phyloP scores from a whole-genome alignment of 306 rosid species.

The Trichosanthes truncata region DNA sequence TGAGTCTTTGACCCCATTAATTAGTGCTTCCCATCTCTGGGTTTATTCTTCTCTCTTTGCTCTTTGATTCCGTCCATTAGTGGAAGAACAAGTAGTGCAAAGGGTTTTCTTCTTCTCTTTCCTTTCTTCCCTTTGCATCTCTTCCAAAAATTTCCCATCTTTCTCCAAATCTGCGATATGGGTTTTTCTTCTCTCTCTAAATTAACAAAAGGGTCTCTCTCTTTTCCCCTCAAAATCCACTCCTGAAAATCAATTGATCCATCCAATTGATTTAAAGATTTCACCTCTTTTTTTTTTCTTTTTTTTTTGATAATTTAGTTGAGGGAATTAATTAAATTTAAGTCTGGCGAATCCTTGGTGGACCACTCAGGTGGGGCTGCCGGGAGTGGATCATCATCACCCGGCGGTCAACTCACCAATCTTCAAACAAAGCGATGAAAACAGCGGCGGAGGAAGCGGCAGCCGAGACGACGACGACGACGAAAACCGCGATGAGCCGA shows the following conservation, averaged over 20 bases:
- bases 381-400: constrained; percentile 48
- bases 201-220: not conserved
- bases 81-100: not conserved
- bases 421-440: constrained; percentile 42
- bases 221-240: not conserved
- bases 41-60: constrained; percentile 18
- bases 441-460: constrained; percentile 21
- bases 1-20: constrained; percentile 5
- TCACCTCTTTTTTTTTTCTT: not conserved
- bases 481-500: constrained; percentile 58
- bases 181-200: not conserved
- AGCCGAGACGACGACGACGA: constrained; percentile 27
- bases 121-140: not conserved
- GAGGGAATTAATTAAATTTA: not conserved
- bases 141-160: too few relatives aligned
- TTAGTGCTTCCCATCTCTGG: constrained; percentile 3
- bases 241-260: too few relatives aligned
- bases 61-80: constrained; percentile 29
- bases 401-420: constrained; percentile 36
- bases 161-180: too few relatives aligned
- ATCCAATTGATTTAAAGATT: not conserved
- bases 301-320: not conserved
- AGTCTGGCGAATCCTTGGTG: constrained; percentile 97
- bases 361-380: constrained; percentile 66
- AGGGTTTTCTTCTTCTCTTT: not conserved